Conservation (phyloP, 2,329 filamentous ascomycete species). For the Epichloe scottii region DNA sequence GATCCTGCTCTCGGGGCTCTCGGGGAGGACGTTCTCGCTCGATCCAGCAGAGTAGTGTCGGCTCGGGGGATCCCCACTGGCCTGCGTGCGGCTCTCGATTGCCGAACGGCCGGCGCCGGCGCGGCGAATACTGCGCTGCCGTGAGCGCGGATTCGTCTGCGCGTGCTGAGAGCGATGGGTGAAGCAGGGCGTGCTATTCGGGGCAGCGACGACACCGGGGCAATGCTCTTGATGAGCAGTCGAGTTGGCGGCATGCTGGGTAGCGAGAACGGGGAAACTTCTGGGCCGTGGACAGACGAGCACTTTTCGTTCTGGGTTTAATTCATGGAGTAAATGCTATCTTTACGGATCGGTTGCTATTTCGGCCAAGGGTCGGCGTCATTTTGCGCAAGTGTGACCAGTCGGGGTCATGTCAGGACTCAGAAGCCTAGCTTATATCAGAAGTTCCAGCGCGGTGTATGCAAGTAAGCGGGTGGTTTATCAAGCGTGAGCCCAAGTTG, state of each 20-base stretch:
- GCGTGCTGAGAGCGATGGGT: neutral
- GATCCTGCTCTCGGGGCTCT: constrained; percentile 18
- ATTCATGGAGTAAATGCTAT: too few species aligned
- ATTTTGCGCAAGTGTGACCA: too few species aligned
- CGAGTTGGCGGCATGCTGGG: neutral
- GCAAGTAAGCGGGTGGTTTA: too few species aligned
- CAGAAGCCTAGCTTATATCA: too few species aligned
- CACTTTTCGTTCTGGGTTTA: neutral
- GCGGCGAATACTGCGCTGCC: neutral
- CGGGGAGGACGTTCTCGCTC: neutral
- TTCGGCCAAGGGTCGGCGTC: too few species aligned
- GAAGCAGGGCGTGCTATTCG: neutral
- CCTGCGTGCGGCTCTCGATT: neutral
- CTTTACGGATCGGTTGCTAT: too few species aligned
- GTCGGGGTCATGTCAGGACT: too few species aligned
- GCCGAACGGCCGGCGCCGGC: neutral
- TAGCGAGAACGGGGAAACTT: neutral
- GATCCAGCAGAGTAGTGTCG: constrained; percentile 16
- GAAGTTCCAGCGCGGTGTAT: too few species aligned
- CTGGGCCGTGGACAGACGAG: too few species aligned
- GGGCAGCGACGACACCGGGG: neutral
- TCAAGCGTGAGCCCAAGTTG: too few species aligned
- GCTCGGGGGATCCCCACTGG: neutral
- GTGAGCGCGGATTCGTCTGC: neutral
- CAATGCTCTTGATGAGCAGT: neutral